Evolutionary conservation across 306 rosid species (phyloP), one percentile per base, ranked within the genome.

Genomic region (Albizia julibrissin): DNA sequence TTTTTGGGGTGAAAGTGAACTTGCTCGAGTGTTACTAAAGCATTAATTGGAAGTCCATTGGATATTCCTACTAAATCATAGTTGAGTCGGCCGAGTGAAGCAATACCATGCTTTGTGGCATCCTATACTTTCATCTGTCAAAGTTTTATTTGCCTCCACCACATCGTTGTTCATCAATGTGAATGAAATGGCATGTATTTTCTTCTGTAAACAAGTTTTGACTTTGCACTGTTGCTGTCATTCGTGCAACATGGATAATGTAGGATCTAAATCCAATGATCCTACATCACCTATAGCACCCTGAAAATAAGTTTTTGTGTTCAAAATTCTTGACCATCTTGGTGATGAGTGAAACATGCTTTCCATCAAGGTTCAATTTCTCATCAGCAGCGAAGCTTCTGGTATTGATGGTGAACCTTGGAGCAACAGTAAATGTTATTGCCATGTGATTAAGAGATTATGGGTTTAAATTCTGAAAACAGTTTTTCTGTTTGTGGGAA

Each of bases 241-340:
- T 64, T 34, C 46, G 59, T 18, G 47, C 61, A 78, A 83, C 71
- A 27, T 39, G 26, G 72, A 14, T 37, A 8, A 37, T 37, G 40
- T 5, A 37, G 40, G 40, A 37, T 37, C 8, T 37, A 37, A 37
- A 37, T 37, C 40, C 8, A 37, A 6, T 34, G 39, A 34, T 34
- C 39, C 39, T 5, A 4, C 39, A 34, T 34, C 7, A 34, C 39
- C 7, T 34, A 0, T 34, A 34, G 39, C 39, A 34, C 39, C 39
- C 39, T 34, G 39, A 34, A 34, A 34, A 59, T 2, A 33, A 42
- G 52, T 69, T 61, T 58, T 61, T 68, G 49, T 74, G 70, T 66
- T 84, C 47, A 47, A 83, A 68, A 73, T 82, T 43, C 59, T 44
- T 77, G n/a, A 72, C 15, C 78, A 16, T 29, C 80, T 37, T 58